Evolutionary conservation across 441 rosid genomes (phyloP).

Genomic region (Rhodomyrtus psidioides): DNA sequence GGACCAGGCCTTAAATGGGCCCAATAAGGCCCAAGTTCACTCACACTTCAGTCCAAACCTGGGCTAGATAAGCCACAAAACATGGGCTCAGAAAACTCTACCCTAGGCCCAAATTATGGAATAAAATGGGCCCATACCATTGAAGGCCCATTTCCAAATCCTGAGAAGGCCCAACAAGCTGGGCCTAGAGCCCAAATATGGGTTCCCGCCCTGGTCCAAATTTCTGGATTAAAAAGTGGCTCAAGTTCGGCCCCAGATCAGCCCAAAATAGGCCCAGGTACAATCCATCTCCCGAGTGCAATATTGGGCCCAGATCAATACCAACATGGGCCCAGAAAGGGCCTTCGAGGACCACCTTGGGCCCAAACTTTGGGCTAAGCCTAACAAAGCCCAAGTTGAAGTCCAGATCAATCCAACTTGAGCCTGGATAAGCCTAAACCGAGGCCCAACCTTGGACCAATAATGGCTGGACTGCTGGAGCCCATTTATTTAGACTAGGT

Average conservation of each 20-base stretch:
- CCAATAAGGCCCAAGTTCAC: too few relatives aligned
- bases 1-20: not conserved
- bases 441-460: not conserved
- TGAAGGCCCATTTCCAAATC: too few relatives aligned
- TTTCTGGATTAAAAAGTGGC: not conserved
- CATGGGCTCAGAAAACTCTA: not conserved
- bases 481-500: not conserved
- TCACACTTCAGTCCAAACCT: not conserved
- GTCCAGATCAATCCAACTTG: not conserved
- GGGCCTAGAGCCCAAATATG: not conserved
- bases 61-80: too few relatives aligned
- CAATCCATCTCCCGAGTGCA: too few relatives aligned
- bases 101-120: not conserved
- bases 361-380: not conserved
- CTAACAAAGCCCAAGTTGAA: not conserved
- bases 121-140: not conserved
- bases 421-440: not conserved
- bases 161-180: not conserved
- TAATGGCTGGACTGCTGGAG: not conserved
- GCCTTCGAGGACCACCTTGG: not conserved
- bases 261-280: too few relatives aligned
- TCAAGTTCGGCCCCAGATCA: too few relatives aligned
- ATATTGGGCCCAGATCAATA: not conserved
- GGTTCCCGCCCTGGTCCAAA: too few relatives aligned
- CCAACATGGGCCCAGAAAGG: not conserved